Evolutionary conservation across 2,329 filamentous ascomycete species (phyloP).

Genomic region (Aspergillus aculeatus): DNA sequence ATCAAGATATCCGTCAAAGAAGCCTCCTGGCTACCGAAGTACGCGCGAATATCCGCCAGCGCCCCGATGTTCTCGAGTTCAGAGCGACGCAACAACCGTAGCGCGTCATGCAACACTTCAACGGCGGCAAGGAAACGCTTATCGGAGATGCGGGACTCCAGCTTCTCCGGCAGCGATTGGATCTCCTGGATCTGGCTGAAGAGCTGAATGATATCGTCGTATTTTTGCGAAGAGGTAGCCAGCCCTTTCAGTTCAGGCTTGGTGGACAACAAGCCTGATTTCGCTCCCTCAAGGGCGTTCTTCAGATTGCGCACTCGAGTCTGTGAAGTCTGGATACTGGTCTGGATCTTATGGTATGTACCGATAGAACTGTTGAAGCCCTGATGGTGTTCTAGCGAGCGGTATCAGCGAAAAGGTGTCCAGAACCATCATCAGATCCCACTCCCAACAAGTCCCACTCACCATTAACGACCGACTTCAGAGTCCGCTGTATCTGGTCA

Average conservation of each 20-base stretch:
- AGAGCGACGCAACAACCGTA: conserved; percentile 78
- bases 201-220: conserved; percentile 83
- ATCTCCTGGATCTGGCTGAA: conserved; percentile 84
- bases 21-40: conserved; percentile 89
- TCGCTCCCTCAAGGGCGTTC: conserved; percentile 76
- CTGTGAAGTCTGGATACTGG: conserved; percentile 86
- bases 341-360: conserved; percentile 97
- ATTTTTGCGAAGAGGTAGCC: conserved; percentile 81
- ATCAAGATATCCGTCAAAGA: conserved; percentile 89
- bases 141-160: conserved; percentile 92
- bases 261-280: conserved; percentile 75
- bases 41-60: conserved; percentile 78
- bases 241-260: conserved; percentile 90
- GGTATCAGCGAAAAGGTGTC: too few relatives aligned
- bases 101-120: conserved; percentile 82
- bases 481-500: conserved; percentile 81
- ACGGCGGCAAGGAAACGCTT: conserved; percentile 93
- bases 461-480: conserved; percentile 90
- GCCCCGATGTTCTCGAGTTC: conserved; percentile 91
- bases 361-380: conserved; percentile 99
- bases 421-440: too few relatives aligned
- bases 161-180: conserved; percentile 81
- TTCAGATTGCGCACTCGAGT: conserved; percentile 78
- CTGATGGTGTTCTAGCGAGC: conserved; percentile 77
- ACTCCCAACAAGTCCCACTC: conserved; percentile 11